Percentiles rank a stretch among this genome's conserved stretches.
phyloP scores from a whole-genome alignment of 2,329 filamentous ascomycete species.

The Fusarium tupiense region DNA sequence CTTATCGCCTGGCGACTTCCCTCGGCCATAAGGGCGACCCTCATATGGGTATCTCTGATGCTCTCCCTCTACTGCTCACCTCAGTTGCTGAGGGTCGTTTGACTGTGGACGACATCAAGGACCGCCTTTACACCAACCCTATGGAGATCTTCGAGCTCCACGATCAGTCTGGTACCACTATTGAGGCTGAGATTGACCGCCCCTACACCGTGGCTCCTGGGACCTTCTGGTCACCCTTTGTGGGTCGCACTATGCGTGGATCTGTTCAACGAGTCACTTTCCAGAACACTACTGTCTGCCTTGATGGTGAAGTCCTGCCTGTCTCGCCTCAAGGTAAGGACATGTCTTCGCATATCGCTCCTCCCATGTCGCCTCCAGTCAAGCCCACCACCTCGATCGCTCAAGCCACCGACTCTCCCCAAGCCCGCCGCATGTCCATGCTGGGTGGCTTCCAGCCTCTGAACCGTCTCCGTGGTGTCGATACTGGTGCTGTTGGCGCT shows the following conservation, averaged over 20 bases:
- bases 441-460: slow-evolving; percentile 45
- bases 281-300: slow-evolving; percentile 76
- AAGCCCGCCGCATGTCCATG: slow-evolving; percentile 46
- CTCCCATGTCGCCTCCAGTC: slow-evolving; percentile 66
- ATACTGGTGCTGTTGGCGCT: slow-evolving; percentile 29
- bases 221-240: slow-evolving; percentile 75
- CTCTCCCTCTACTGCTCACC: slow-evolving; percentile 78
- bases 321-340: slow-evolving; percentile 72
- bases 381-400: slow-evolving; percentile 59
- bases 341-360: slow-evolving; percentile 74
- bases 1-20: slow-evolving; percentile 75
- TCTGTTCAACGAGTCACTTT: slow-evolving; percentile 80
- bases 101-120: slow-evolving; percentile 77
- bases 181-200: slow-evolving; percentile 81
- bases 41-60: slow-evolving; percentile 75
- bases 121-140: slow-evolving; percentile 79
- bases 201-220: slow-evolving; percentile 66
- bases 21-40: slow-evolving; percentile 64
- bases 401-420: slow-evolving; percentile 50
- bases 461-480: slow-evolving; percentile 45
- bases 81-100: slow-evolving; percentile 79
- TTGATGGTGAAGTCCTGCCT: slow-evolving; percentile 71
- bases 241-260: slow-evolving; percentile 73
- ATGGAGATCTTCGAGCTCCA: slow-evolving; percentile 85
- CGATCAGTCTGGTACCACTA: slow-evolving; percentile 76